Evolutionary conservation across 2,329 filamentous ascomycete species (phyloP).

Genomic region (Teratosphaeria destructans): DNA sequence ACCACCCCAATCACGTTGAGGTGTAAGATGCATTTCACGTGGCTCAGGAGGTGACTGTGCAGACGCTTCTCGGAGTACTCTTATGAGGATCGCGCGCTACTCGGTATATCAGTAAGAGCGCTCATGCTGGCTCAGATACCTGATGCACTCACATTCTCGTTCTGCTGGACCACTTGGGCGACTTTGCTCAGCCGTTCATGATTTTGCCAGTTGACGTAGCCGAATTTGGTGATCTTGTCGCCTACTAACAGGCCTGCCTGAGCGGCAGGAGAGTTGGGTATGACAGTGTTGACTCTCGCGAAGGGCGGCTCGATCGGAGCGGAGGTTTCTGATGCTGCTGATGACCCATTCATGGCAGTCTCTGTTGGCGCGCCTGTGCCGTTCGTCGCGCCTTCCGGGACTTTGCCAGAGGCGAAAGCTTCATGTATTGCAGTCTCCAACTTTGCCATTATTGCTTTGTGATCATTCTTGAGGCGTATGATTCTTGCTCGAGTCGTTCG

Average conservation of each 20-base stretch:
- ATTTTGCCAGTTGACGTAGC: conserved; percentile 71
- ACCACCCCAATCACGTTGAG: conserved; percentile 77
- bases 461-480: conserved; percentile 82
- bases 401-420: conserved; percentile 55
- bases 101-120: conserved; percentile 5
- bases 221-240: conserved; percentile 77
- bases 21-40: conserved; percentile 61
- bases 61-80: conserved; percentile 51
- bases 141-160: conserved; percentile 65
- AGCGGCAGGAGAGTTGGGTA: conserved; percentile 67
- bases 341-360: neutral
- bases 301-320: conserved; percentile 53
- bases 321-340: neutral
- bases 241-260: conserved; percentile 68
- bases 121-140: neutral
- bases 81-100: conserved; percentile 62
- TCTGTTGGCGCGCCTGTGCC: neutral
- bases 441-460: conserved; percentile 73
- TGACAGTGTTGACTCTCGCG: conserved; percentile 80
- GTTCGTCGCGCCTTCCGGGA: conserved; percentile 5
- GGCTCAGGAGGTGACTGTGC: conserved; percentile 48
- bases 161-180: conserved; percentile 79
- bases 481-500: conserved; percentile 88
- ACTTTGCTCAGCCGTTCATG: conserved; percentile 79
- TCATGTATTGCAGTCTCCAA: conserved; percentile 83